A percentile compares a stretch with the other conserved stretches of the same genome.
These are phyloP conservation scores for Globisporangium ultimum DNA, from an alignment of 352 stramenopile genomes.

Conservation along the genomic window DNA sequence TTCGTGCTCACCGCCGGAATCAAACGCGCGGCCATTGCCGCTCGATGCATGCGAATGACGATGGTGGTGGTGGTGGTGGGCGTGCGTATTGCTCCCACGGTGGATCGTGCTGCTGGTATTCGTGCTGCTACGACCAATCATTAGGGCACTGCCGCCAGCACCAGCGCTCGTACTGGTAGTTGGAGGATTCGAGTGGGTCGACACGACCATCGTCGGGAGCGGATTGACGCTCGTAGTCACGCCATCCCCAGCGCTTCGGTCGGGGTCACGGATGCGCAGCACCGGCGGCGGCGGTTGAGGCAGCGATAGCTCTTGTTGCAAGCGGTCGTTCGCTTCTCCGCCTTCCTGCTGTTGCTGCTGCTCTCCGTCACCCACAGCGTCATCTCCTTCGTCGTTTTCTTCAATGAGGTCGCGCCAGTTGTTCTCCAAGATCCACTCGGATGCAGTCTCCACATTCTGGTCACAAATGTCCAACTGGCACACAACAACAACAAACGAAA, in stretches of 20 bases:
- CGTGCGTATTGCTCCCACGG: background rate
- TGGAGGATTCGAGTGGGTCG: background rate
- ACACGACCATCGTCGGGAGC: background rate
- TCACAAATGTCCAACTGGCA: slow-evolving; percentile 50
- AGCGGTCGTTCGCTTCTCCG: background rate
- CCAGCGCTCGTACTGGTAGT: background rate
- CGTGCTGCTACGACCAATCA: too few relatives aligned
- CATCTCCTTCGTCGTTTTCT: slow-evolving; percentile 8
- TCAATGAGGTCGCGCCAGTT: slow-evolving; percentile 47
- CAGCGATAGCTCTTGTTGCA: background rate
- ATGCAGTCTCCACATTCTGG: slow-evolving; percentile 44
- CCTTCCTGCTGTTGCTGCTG: background rate
- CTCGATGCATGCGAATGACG: background rate
- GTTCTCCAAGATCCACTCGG: slow-evolving; percentile 57
- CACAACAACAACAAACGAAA: too few relatives aligned
- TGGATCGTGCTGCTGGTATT: background rate
- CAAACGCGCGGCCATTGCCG: slow-evolving; percentile 8
- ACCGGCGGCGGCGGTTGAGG: slow-evolving; percentile 2
- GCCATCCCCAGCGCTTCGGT: too few relatives aligned
- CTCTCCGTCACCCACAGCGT: background rate
- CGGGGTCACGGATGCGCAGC: background rate
- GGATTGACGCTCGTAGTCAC: background rate
- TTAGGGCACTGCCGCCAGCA: background rate
- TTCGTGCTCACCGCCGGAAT: slow-evolving; percentile 18
- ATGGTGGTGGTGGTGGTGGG: slow-evolving; percentile 2